Conservation (phyloP, 164 flowering plant genomes). For the Annona squamosa region DNA sequence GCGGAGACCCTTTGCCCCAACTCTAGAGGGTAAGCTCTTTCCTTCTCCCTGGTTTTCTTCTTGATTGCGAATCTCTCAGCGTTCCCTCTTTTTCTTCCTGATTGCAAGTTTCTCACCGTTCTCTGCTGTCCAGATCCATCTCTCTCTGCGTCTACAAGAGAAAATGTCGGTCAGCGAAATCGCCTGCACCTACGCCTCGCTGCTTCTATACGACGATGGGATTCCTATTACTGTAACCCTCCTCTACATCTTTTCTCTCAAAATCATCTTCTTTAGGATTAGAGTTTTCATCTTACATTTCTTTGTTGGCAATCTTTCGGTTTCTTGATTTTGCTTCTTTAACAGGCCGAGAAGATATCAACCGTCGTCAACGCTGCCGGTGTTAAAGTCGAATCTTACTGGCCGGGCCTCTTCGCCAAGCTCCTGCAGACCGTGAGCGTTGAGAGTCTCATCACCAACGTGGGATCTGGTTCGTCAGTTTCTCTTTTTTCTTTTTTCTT, state of each 20-base stretch:
- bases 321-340: not conserved
- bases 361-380: slow-evolving; percentile 8
- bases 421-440: slow-evolving; percentile 11
- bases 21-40: not conserved
- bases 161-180: slow-evolving; percentile 12
- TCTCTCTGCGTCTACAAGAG: not conserved
- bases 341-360: slow-evolving; percentile 16
- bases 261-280: not conserved
- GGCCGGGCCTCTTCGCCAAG: slow-evolving; percentile 18
- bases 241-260: not conserved
- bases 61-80: not conserved
- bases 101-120: not conserved
- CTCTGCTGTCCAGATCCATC: not conserved
- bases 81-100: not conserved
- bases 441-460: slow-evolving; percentile 13
- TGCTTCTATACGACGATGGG: slow-evolving; percentile 20
- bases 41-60: not conserved
- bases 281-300: not conserved
- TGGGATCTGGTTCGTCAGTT: slow-evolving; percentile 12
- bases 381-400: slow-evolving; percentile 13
- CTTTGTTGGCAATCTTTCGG: not conserved
- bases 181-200: slow-evolving; percentile 15
- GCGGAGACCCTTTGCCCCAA: not conserved
- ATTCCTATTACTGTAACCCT: slow-evolving; percentile 14
- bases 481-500: not conserved